These are phyloP conservation scores for Ramularia collo-cygni DNA, from an alignment of 2,329 filamentous ascomycete genomes.

Conservation along the genomic window DNA sequence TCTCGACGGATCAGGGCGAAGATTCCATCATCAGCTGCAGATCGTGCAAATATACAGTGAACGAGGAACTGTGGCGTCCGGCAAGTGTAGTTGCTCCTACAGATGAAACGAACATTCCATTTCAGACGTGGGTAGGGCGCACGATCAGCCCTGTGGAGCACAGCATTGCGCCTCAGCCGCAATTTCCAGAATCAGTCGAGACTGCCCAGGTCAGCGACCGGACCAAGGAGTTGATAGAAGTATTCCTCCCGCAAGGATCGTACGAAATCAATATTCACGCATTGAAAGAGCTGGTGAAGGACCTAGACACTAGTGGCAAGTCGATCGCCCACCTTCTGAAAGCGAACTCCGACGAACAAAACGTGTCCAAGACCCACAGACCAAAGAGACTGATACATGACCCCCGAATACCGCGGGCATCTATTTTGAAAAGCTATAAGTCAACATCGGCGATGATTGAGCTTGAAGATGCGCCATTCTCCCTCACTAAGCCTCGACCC, in stretches of 20 bases:
- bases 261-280: slow-evolving; percentile 51
- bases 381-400: slow-evolving; percentile 8
- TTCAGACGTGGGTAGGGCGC: slow-evolving; percentile 11
- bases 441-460: not conserved
- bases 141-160: not conserved
- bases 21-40: slow-evolving; percentile 74
- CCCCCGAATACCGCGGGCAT: slow-evolving; percentile 8
- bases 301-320: slow-evolving; percentile 58
- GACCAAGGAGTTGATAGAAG: slow-evolving; percentile 56
- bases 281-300: slow-evolving; percentile 58
- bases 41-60: slow-evolving; percentile 68
- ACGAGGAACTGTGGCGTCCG: slow-evolving; percentile 63
- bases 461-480: slow-evolving; percentile 38
- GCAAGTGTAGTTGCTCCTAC: not conserved
- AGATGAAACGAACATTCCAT: slow-evolving; percentile 2
- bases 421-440: not conserved
- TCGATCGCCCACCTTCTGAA: slow-evolving; percentile 2
- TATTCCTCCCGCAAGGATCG: slow-evolving; percentile 39
- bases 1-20: slow-evolving; percentile 71
- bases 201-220: slow-evolving; percentile 46
- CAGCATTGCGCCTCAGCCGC: not conserved
- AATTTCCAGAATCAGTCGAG: not conserved
- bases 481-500: slow-evolving; percentile 57
- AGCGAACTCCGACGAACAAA: not conserved
- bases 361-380: not conserved